Evolutionary conservation across 805 yeast species (phyloP).

Genomic region (Candida cerambycidarum): DNA sequence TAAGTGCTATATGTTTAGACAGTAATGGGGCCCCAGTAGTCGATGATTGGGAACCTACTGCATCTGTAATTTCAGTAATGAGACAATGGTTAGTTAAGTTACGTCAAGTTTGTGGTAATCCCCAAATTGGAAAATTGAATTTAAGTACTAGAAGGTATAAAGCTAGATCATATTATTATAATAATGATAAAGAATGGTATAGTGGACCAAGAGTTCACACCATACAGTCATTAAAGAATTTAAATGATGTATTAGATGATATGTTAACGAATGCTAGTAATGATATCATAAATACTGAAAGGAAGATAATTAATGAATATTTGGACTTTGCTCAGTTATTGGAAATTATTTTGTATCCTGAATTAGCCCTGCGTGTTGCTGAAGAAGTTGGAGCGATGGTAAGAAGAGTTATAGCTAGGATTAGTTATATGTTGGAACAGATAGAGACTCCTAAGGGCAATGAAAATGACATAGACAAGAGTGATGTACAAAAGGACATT

Average conservation of each 20-base stretch:
- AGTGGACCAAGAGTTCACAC: constrained; percentile 18
- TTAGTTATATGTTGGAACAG: constrained; percentile 20
- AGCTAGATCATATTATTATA: constrained; percentile 14
- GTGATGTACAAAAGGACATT: constrained; percentile 14
- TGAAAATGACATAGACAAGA: constrained; percentile 14
- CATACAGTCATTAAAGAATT: constrained; percentile 35
- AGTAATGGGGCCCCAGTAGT: constrained; percentile 50
- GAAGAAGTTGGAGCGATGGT: constrained; percentile 25
- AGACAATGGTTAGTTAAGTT: constrained; percentile 67
- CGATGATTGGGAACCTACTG: constrained; percentile 50
- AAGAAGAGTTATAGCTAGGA: constrained; percentile 24
- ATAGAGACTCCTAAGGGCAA: too few species aligned
- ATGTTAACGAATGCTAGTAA: constrained; percentile 60
- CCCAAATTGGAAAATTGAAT: constrained; percentile 46
- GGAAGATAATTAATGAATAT: constrained; percentile 42
- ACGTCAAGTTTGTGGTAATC: constrained; percentile 83
- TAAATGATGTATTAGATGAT: constrained; percentile 66
- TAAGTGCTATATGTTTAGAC: constrained; percentile 53
- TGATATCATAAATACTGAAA: constrained; percentile 48
- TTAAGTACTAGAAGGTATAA: constrained; percentile 24
- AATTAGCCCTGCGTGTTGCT: constrained; percentile 44
- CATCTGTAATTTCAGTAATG: constrained; percentile 46
- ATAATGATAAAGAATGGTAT: constrained; percentile 2
- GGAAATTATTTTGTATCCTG: constrained; percentile 58
- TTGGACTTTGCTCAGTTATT: constrained; percentile 67